Evolutionary conservation across 1,139 yeast species (phyloP), one percentile per base, ranked within the genome.

Genomic region (Debaryomycetaceae sp.): DNA sequence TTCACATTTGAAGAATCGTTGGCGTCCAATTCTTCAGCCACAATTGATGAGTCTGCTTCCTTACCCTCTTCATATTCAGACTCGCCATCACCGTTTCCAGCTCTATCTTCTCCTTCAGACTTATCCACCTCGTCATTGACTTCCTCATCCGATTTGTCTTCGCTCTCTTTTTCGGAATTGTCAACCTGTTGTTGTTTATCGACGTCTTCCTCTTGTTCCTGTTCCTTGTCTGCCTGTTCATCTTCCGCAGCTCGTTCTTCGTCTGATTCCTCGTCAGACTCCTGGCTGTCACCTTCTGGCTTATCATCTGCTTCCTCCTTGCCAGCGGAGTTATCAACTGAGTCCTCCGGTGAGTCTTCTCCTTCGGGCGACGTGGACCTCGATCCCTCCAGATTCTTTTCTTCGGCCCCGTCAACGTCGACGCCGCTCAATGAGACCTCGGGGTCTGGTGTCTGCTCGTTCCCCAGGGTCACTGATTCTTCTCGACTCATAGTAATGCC

Each of bases 131-230:
- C 14, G 14, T 23, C 22, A 29, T 38, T 29, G 5, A n/a, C 23
- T 8, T 59, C 60, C 1, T 50, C 65, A 23, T 47, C 58, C 3
- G 53, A 61, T 1, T 57, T 63, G 22, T 51, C 58, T 8, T 51
- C 63, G 0, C 54, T 59, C 8, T 57, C 58, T 37, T 50, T 55
- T 24, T 50, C 58, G 8, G 58, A 59, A 24, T 54, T 62, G 36
- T 51, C 56, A 31, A 43, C 48, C 37, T 46, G 53, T 36, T 80
- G 55, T 74, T 80, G 65, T 72, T 78, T 45, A 81, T 72, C 67
- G 38, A 17, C 20, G 20, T 65, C 72, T 71, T 62, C 47, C 22
- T 39, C 52, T 22, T 47, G 51, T 6, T 44, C 51, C 34, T 53
- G 49, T 6, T 31, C 37, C 6, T 11, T 14, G 24, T 43, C 64